Conservation (phyloP, 805 yeast species). For the Sporopachydermia lactativora region DNA sequence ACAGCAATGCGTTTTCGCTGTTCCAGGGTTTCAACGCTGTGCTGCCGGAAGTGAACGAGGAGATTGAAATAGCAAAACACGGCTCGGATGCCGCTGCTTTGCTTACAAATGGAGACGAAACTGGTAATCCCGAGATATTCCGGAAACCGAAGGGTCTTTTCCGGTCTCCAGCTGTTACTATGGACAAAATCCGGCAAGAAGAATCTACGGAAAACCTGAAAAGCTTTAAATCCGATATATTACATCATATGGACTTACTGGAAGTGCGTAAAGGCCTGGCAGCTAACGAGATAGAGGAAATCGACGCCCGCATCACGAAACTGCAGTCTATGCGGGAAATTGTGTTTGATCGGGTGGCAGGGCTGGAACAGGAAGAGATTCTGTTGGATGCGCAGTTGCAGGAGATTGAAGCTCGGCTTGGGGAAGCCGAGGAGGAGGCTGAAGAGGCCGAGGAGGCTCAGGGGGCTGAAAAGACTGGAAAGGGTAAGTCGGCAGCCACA, state of each 20-base stretch:
- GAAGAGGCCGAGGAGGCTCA: constrained; percentile 4
- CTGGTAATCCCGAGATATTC: constrained; percentile 8
- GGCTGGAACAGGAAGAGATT: constrained; percentile 47
- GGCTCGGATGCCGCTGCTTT: constrained; percentile 9
- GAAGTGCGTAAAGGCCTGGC: constrained; percentile 54
- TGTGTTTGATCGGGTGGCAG: constrained; percentile 44
- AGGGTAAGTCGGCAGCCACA: not conserved
- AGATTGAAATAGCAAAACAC: constrained; percentile 18
- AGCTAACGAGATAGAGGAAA: constrained; percentile 46
- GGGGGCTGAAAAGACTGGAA: not conserved
- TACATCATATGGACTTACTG: constrained; percentile 35
- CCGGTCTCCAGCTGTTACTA: constrained; percentile 20
- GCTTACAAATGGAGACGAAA: constrained; percentile 5
- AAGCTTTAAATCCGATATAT: constrained; percentile 25
- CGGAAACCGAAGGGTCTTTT: constrained; percentile 20
- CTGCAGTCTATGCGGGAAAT: constrained; percentile 35
- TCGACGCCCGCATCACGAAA: constrained; percentile 41
- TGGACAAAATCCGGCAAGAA: constrained; percentile 24
- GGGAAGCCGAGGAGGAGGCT: not conserved
- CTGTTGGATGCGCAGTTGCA: constrained; percentile 33
- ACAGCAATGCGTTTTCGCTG: constrained; percentile 29
- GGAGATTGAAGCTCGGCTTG: constrained; percentile 26
- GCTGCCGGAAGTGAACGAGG: constrained; percentile 35
- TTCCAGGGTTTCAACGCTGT: constrained; percentile 60
- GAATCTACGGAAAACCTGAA: constrained; percentile 27